Evolutionary conservation across 768 basidiomycete species (phyloP), one percentile per base, ranked within the genome.

Genomic region (Mycena pura): DNA sequence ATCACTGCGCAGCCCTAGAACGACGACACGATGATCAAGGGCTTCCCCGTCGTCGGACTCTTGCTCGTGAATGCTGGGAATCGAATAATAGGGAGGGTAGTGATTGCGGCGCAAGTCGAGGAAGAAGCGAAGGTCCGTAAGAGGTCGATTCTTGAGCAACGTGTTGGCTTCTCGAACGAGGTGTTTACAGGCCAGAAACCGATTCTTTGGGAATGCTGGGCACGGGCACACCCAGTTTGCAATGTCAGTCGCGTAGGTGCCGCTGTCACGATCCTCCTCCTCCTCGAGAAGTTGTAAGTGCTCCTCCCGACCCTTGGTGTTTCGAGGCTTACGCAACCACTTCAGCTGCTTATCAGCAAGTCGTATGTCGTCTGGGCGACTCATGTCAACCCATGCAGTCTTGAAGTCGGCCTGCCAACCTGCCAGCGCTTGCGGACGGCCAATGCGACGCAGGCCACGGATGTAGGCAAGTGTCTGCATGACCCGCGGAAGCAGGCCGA

Each of bases 161-260:
- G 28, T 22, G 44, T 68, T 63, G 2, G 54, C 61, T 19, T 56
- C 44, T 17, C 65, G 44, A 21, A 69, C 44, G 21, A 69, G 64
- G 41, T 69, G 68, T 49, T 69, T 68, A 58, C 66, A 69, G 6
- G 61, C 21, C 28, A 69, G 31, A 47, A 68, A 69, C 3, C 55
- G 52, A 38, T 58, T 68, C 2, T 19, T 31, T 5, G 14, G n/a
- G 21, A 32, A 53, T 4, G 29, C n/a, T 2, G n/a, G 40, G 40
- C 52, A 53, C 13, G 13, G 15, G 53, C 69, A 72, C 4, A 60
- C 63, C 70, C 69, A 69, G 17, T 34, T 27, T 11, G 62, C 25
- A n/a, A 66, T 28, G 25, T 60, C 43, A 2, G 70, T 70, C 1
- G 50, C 38, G 46, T 68, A 65, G 11, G 19, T 58, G 2, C 64